Evolutionary conservation across 768 basidiomycete genomes (phyloP).

Genomic region (Antrodiella citrinella): DNA sequence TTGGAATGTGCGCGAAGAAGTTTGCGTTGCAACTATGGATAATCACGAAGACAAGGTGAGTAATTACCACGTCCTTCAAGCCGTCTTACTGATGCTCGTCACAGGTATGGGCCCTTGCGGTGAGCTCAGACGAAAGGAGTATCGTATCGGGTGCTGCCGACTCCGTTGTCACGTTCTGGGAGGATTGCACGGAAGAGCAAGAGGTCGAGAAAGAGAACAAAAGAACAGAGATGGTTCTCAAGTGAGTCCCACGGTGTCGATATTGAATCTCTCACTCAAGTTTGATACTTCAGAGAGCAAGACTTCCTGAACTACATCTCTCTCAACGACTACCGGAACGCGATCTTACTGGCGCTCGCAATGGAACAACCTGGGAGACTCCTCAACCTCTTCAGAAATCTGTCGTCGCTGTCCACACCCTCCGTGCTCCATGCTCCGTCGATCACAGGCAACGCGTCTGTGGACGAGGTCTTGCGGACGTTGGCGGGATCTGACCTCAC

Average conservation of each 20-base stretch:
- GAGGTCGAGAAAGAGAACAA: conserved; percentile 67
- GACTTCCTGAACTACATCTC: conserved; percentile 88
- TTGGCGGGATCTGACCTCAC: conserved; percentile 69
- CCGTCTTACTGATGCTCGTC: not conserved
- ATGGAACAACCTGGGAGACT: conserved; percentile 93
- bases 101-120: conserved; percentile 95
- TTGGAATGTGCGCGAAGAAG: conserved; percentile 88
- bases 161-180: conserved; percentile 93
- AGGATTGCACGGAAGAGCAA: conserved; percentile 85
- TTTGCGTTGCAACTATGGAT: conserved; percentile 83
- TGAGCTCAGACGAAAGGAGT: conserved; percentile 72
- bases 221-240: conserved; percentile 66
- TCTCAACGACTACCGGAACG: conserved; percentile 82
- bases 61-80: not conserved
- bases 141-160: conserved; percentile 95
- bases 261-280: not conserved
- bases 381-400: conserved; percentile 64
- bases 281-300: conserved; percentile 67
- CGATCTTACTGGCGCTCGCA: conserved; percentile 84
- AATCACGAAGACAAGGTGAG: conserved; percentile 96
- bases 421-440: conserved; percentile 16
- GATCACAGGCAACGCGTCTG: conserved; percentile 59
- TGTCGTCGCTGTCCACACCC: conserved; percentile 26
- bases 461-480: conserved; percentile 77
- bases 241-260: conserved; percentile 46